Base-by-base conservation (phyloP, 2,329 filamentous ascomycete species). In the Camillea tinctor region DNA sequence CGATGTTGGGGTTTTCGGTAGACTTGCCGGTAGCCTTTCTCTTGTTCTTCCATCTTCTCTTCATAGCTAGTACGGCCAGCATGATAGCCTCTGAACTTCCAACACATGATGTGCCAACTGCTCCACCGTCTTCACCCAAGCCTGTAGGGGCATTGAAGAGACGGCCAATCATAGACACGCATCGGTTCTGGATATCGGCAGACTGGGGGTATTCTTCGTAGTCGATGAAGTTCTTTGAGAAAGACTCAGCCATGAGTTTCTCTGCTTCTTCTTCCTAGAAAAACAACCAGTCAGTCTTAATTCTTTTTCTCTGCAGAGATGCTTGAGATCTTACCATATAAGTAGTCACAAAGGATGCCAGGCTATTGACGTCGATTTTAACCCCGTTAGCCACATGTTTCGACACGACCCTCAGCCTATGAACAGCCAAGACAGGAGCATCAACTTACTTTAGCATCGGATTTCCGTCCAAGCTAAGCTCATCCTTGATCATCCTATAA, bases 401-500 rank as follows among this genome's bases (percentile, higher is more conserved):
- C 15, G 36, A 26, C 30, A 22, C 36, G 19, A 54, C 13, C 4
- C 22, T 51, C 22, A 11, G 2, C 15, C 11, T 51, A 61, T 55
- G 20, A 48, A 20, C 60, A 55, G 36, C 44, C 54, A 26, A 44
- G 26, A 48, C 40, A 19, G 44, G 36, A 50, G 13, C 23, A 3
- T 17, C 23, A 8, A 72, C 82, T 68, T 78, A 91, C 88, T 89
- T 92, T 64, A 96, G 84, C 82, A 93, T 94, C 8, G 93, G 92
- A 69, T 94, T 96, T 58, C 93, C 93, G 73, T 98, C 94, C 56
- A 97, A 81, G 65, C 91, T 95, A 65, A 97, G 81, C 72, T 97
- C 92, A 74, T 97, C 94, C 81, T 92, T 94, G 82, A 97, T 97
- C 91, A 97, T 90, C 54, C 93, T 89, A 76, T 97, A 97, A n/a